These are phyloP conservation scores for Jimgerdemannia lactiflua DNA, from an alignment of 192 early-diverging fungal species.

Conservation along the genomic window DNA sequence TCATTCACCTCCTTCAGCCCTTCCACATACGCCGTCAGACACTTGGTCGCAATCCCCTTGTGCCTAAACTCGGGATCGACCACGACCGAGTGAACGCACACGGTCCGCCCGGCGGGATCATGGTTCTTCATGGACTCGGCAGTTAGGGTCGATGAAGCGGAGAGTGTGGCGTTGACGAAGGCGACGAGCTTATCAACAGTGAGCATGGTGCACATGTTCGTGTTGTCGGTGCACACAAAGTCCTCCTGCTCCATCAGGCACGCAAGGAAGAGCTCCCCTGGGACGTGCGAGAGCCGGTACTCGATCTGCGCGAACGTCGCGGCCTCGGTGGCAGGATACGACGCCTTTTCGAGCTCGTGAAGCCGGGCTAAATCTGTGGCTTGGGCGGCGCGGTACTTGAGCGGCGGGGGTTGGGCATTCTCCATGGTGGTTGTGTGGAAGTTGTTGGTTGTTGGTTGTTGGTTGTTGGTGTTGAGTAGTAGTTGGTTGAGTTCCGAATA, in stretches of 20 bases:
- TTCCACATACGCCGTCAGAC: slow-evolving; percentile 47
- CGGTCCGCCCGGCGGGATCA: slow-evolving; percentile 56
- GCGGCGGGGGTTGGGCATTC: background rate
- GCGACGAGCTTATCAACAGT: slow-evolving; percentile 38
- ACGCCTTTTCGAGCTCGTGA: background rate
- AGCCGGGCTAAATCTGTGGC: background rate
- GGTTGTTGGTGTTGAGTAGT: too few species aligned
- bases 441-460: too few species aligned
- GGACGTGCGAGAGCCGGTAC: background rate
- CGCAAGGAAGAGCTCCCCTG: slow-evolving; percentile 18
- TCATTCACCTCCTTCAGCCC: slow-evolving; percentile 28
- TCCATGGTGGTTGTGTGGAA: background rate
- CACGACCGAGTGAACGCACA: slow-evolving; percentile 70
- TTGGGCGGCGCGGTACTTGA: background rate
- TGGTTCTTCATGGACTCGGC: slow-evolving; percentile 62
- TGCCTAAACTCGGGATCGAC: slow-evolving; percentile 43
- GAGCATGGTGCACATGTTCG: background rate
- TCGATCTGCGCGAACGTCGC: background rate
- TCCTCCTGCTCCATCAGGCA: slow-evolving; percentile 9
- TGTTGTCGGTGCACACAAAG: background rate
- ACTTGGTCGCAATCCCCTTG: slow-evolving; percentile 52
- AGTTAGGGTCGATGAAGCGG: slow-evolving; percentile 40
- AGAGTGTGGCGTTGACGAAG: slow-evolving; percentile 59
- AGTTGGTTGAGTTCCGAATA: too few species aligned
- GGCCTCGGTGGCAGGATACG: background rate